Evolutionary conservation across 2,329 filamentous ascomycete genomes (phyloP).

Genomic region (Ascochyta viciae-villosae): DNA sequence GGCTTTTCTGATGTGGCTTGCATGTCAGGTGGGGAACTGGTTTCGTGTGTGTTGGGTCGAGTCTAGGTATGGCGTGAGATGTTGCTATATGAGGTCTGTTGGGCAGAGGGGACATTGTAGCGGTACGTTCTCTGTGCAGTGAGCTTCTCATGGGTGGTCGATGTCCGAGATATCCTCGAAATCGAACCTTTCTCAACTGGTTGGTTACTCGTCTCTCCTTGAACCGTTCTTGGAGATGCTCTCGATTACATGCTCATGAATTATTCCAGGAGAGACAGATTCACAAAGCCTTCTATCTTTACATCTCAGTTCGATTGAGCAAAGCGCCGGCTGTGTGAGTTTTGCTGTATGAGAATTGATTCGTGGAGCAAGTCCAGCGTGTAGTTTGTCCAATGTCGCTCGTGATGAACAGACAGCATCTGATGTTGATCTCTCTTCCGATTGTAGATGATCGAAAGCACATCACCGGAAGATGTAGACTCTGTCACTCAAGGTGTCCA

Average conservation of each 20-base stretch:
- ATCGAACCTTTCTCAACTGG: neutral
- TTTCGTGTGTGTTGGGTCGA: neutral
- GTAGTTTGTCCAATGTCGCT: too few relatives aligned
- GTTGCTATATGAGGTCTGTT: neutral
- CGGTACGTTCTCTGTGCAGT: neutral
- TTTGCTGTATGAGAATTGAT: too few relatives aligned
- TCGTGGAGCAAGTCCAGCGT: too few relatives aligned
- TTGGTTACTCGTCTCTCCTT: neutral
- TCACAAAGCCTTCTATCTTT: neutral
- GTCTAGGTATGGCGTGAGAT: neutral
- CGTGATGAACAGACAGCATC: too few relatives aligned
- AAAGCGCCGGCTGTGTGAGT: too few relatives aligned
- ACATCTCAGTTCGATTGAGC: neutral
- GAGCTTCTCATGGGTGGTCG: neutral
- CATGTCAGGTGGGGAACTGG: neutral
- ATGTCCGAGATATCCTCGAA: neutral
- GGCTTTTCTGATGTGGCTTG: conserved; percentile 9
- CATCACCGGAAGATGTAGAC: too few relatives aligned
- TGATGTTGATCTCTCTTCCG: too few relatives aligned
- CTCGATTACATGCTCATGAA: neutral
- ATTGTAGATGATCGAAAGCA: too few relatives aligned
- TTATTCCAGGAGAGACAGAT: neutral
- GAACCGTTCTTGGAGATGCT: neutral
- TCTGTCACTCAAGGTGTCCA: too few relatives aligned
- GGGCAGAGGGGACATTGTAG: neutral